phyloP scores from a whole-genome alignment of 2,329 filamentous ascomycete species.

The Xylariaceae sp. region DNA sequence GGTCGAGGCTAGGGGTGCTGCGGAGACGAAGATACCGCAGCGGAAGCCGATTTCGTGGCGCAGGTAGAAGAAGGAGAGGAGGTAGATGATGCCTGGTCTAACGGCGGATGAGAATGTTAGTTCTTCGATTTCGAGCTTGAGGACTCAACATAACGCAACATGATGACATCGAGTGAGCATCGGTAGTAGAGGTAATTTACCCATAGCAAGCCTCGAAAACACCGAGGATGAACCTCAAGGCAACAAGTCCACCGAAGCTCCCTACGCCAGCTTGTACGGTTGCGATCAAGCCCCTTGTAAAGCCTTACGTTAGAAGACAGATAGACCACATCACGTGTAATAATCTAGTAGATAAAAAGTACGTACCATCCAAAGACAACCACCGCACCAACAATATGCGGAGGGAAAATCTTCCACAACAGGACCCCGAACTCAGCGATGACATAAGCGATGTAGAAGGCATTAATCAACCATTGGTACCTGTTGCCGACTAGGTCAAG shows the following conservation, averaged over 20 bases:
- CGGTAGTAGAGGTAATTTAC: too few relatives aligned
- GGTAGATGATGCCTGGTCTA: conserved; percentile 16
- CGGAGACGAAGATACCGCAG: conserved; percentile 48
- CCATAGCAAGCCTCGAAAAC: conserved; percentile 18
- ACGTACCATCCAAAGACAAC: conserved; percentile 25
- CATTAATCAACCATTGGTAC: conserved; percentile 58
- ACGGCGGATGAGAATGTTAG: too few relatives aligned
- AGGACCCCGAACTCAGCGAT: conserved; percentile 61
- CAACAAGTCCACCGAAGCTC: conserved; percentile 57
- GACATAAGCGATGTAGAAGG: conserved; percentile 62
- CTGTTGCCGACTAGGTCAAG: conserved; percentile 46
- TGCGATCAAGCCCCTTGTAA: conserved; percentile 74
- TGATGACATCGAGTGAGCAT: not conserved
- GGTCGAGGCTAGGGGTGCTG: conserved; percentile 74
- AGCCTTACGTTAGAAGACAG: conserved; percentile 50
- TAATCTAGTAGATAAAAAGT: not conserved
- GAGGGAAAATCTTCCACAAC: conserved; percentile 57
- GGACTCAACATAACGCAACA: too few relatives aligned
- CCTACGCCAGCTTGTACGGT: conserved; percentile 65
- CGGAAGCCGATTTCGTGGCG: conserved; percentile 25
- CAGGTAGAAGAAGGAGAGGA: conserved; percentile 24
- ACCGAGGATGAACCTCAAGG: conserved; percentile 59
- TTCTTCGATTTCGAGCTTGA: too few relatives aligned
- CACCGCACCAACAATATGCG: conserved; percentile 51
- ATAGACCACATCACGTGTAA: too few relatives aligned